These are phyloP conservation scores for Coemansia sp. DNA, from an alignment of 192 early-diverging fungal species.

Conservation along the genomic window DNA sequence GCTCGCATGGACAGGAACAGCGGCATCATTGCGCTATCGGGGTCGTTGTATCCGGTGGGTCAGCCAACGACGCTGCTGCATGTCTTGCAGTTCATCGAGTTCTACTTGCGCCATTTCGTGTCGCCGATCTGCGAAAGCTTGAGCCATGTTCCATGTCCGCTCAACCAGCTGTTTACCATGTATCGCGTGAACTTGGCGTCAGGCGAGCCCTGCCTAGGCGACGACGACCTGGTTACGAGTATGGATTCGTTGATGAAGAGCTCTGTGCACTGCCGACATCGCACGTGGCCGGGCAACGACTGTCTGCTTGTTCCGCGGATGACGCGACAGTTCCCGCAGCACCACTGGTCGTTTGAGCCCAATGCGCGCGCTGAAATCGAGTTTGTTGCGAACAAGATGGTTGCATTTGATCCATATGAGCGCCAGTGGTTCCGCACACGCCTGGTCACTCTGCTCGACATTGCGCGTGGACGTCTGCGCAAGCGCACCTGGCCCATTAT, in stretches of 20 bases:
- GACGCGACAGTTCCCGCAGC: slow-evolving; percentile 32
- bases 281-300: slow-evolving; percentile 52
- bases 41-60: slow-evolving; percentile 42
- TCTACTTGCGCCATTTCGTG: slow-evolving; percentile 50
- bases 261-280: slow-evolving; percentile 41
- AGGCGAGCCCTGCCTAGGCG: slow-evolving; percentile 40
- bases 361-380: slow-evolving; percentile 46
- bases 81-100: slow-evolving; percentile 36
- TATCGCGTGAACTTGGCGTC: slow-evolving; percentile 44
- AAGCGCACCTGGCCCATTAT: slow-evolving; percentile 37
- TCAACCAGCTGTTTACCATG: slow-evolving; percentile 51
- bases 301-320: slow-evolving; percentile 47
- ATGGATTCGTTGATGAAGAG: slow-evolving; percentile 49
- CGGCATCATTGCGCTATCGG: slow-evolving; percentile 33
- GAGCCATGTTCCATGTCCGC: slow-evolving; percentile 28
- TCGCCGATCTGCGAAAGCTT: slow-evolving; percentile 51
- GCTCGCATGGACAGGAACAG: slow-evolving; percentile 40
- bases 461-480: slow-evolving; percentile 31
- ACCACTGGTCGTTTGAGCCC: slow-evolving; percentile 51
- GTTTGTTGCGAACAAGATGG: slow-evolving; percentile 23
- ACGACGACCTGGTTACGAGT: slow-evolving; percentile 39
- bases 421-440: slow-evolving; percentile 53
- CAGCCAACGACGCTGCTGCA: slow-evolving; percentile 40
- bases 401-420: slow-evolving; percentile 41
- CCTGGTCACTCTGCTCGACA: slow-evolving; percentile 44